These are phyloP conservation scores for Trichoderma oligosporum DNA, from an alignment of 2,329 filamentous ascomycete species.

Conservation along the genomic window DNA sequence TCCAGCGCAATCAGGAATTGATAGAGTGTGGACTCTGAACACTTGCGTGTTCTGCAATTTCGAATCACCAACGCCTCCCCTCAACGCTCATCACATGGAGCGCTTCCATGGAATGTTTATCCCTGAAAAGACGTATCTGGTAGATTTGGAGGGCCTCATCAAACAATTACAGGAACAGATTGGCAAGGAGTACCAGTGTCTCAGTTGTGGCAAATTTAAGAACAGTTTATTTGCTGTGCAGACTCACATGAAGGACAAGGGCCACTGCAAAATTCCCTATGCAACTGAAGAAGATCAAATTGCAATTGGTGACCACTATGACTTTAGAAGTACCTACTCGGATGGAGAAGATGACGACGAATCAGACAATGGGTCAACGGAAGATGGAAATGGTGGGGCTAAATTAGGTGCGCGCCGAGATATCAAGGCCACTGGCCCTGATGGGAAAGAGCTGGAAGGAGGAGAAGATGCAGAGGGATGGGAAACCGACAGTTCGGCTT, in stretches of 20 bases:
- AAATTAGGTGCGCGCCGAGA: conserved; percentile 64
- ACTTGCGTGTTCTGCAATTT: conserved; percentile 91
- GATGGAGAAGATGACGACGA: conserved; percentile 60
- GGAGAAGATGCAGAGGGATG: conserved; percentile 69
- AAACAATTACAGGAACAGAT: conserved; percentile 76
- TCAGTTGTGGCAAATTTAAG: conserved; percentile 83
- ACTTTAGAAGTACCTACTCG: conserved; percentile 93
- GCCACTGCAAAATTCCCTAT: conserved; percentile 96
- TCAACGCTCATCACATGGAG: conserved; percentile 86
- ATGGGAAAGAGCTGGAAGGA: conserved; percentile 50
- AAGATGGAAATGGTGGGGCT: conserved; percentile 52
- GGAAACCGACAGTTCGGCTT: conserved; percentile 93
- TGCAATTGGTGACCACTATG: conserved; percentile 93
- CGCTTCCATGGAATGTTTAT: conserved; percentile 94
- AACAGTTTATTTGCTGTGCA: conserved; percentile 76
- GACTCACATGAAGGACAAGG: conserved; percentile 95
- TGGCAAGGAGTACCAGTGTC: conserved; percentile 73
- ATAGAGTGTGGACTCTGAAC: conserved; percentile 43
- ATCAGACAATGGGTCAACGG: conserved; percentile 40
- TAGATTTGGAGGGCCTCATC: conserved; percentile 77
- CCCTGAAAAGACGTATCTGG: conserved; percentile 80
- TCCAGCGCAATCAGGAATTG: conserved; percentile 35
- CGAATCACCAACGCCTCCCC: conserved; percentile 67
- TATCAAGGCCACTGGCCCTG: conserved; percentile 47
- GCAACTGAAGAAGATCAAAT: conserved; percentile 84